These are phyloP conservation scores for Corylus heterophylla DNA, from an alignment of 306 rosid genomes.

Conservation along the genomic window DNA sequence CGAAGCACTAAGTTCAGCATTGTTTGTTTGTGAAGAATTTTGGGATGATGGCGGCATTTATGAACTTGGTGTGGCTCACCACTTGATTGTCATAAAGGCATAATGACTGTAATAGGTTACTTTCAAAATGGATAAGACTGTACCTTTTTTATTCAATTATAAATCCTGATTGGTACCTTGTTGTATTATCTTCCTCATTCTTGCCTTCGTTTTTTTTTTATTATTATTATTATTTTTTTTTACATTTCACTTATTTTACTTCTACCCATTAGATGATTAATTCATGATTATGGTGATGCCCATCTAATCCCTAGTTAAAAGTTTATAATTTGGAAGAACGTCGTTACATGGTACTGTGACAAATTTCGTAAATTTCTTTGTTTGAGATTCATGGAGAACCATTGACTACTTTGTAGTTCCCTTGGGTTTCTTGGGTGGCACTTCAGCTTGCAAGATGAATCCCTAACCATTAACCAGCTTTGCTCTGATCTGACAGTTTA, in stretches of 20 bases:
- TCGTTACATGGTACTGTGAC: background rate
- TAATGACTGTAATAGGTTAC: background rate
- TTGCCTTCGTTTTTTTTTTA: background rate
- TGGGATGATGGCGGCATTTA: background rate
- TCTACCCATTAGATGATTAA: background rate
- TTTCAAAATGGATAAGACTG: background rate
- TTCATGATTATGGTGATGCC: background rate
- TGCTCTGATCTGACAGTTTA: background rate
- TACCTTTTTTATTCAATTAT: background rate
- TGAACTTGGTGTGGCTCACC: background rate
- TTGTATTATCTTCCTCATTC: background rate
- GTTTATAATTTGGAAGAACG: background rate
- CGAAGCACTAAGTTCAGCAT: slow-evolving; percentile 5
- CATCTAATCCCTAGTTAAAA: background rate
- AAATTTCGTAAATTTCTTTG: background rate
- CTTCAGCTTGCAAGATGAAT: background rate
- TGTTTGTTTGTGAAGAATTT: slow-evolving; percentile 12
- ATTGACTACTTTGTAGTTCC: background rate
- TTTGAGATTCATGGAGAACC: background rate
- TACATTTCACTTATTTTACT: background rate
- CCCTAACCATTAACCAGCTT: background rate
- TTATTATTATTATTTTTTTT: background rate
- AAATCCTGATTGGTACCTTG: background rate
- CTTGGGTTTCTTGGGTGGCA: background rate
- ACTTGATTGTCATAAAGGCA: background rate